These are phyloP conservation scores for Pachysandra terminalis DNA, from an alignment of 164 flowering plant genomes.

Conservation along the genomic window DNA sequence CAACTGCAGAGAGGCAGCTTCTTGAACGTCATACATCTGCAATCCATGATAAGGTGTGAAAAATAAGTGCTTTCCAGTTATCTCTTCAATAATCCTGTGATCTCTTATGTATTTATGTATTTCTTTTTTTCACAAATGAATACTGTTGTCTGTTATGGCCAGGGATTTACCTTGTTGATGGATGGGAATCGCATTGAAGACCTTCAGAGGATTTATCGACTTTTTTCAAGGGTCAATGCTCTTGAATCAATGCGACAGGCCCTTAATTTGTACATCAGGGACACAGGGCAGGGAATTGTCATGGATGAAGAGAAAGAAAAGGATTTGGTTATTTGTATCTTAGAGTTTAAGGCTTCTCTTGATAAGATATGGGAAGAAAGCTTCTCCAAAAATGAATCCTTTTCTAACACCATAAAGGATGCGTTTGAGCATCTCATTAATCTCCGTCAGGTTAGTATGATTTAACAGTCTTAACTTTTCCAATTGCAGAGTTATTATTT, in stretches of 20 bases:
- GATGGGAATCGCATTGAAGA: conserved; percentile 91
- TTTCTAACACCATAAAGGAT: conserved; percentile 86
- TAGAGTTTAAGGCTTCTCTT: conserved; percentile 86
- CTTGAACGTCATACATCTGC: conserved; percentile 84
- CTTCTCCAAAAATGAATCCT: conserved; percentile 75
- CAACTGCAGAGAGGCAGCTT: conserved; percentile 85
- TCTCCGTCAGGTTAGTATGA: conserved; percentile 73
- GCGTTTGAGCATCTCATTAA: conserved; percentile 96
- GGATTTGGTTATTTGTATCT: conserved; percentile 82
- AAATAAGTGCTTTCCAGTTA: neutral
- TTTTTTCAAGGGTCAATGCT: conserved; percentile 79
- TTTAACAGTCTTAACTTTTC: neutral
- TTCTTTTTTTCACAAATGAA: neutral
- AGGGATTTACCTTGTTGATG: conserved; percentile 96
- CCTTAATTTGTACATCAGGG: conserved; percentile 71
- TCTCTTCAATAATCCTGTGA: neutral
- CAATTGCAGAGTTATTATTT: neutral
- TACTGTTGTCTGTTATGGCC: conserved; percentile 8
- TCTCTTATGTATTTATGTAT: neutral
- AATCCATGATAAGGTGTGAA: conserved; percentile 81
- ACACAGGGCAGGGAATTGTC: conserved; percentile 78
- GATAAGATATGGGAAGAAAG: conserved; percentile 94
- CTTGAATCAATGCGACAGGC: conserved; percentile 84
- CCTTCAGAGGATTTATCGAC: conserved; percentile 73
- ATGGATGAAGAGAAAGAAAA: conserved; percentile 99